Conservation (phyloP, 2,329 filamentous ascomycete species). For the Domatiomyces globalis region DNA sequence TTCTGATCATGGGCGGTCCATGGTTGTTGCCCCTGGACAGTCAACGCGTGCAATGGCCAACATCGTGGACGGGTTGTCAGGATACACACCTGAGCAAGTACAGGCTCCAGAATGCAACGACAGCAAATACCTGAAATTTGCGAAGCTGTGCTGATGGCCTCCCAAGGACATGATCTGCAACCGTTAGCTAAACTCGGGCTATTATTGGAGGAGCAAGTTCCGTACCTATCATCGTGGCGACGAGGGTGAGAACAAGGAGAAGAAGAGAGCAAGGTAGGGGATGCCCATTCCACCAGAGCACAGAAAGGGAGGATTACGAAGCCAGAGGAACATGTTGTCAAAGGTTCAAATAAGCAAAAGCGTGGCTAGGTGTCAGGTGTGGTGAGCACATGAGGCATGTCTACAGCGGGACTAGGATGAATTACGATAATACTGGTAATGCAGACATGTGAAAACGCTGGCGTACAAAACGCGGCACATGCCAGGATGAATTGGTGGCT, state of each 20-base stretch:
- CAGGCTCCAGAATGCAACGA: conserved; percentile 78
- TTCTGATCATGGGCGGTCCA: conserved; percentile 64
- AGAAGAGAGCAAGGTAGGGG: background rate
- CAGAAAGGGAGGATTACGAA: background rate
- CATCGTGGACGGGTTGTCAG: background rate
- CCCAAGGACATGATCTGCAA: conserved; percentile 71
- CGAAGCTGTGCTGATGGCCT: conserved; percentile 82
- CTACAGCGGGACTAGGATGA: no score
- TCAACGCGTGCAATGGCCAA: conserved; percentile 10
- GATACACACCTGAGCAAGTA: conserved; percentile 60
- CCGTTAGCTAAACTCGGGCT: conserved; percentile 3
- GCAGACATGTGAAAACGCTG: no score
- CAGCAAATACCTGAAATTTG: conserved; percentile 80
- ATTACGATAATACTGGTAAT: no score
- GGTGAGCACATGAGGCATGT: background rate
- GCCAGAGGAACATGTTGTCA: background rate
- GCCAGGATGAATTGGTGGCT: no score
- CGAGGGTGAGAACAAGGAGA: background rate
- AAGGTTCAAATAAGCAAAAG: background rate
- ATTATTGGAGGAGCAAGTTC: background rate
- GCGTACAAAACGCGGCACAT: no score
- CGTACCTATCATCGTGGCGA: conserved; percentile 7
- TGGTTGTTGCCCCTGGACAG: conserved; percentile 59
- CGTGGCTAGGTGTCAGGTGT: background rate
- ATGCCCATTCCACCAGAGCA: conserved; percentile 1